phyloP scores from a whole-genome alignment of 1,139 yeast genomes.

The Blastobotrys petasosporus region DNA sequence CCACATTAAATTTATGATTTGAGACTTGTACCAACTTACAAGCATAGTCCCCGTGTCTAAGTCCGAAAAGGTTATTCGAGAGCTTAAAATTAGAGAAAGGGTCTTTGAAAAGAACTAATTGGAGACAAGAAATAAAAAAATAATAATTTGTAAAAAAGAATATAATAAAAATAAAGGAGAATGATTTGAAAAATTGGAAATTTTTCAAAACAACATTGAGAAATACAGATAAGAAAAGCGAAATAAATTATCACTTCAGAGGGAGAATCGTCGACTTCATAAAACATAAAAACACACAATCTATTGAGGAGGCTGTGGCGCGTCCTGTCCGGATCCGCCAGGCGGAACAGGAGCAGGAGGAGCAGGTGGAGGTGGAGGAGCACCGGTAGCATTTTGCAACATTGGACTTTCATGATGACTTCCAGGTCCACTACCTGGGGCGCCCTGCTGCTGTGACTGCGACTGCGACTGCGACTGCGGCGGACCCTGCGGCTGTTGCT shows the following conservation, averaged over 20 bases:
- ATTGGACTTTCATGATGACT: constrained; percentile 14
- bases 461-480: constrained; percentile 8
- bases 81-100: too few relatives aligned
- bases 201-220: not conserved
- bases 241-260: not conserved
- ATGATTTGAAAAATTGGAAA: too few relatives aligned
- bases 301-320: constrained; percentile 13
- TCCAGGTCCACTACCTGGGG: constrained; percentile 14
- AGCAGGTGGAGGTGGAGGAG: constrained; percentile 4
- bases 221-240: too few relatives aligned
- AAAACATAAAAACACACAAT: constrained; percentile 2
- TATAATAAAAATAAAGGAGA: too few relatives aligned
- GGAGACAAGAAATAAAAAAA: too few relatives aligned
- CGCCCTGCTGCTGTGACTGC: constrained; percentile 7
- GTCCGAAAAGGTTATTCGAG: too few relatives aligned
- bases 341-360: constrained; percentile 9
- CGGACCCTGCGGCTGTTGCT: constrained; percentile 10
- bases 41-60: too few relatives aligned
- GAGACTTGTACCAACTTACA: too few relatives aligned
- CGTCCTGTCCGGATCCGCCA: constrained; percentile 5
- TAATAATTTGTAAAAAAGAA: too few relatives aligned
- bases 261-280: not conserved
- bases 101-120: too few relatives aligned
- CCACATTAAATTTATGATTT: too few relatives aligned
- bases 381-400: not conserved